Conservation (phyloP, 2,329 filamentous ascomycete species). For the Aspergillus fumigatus region DNA sequence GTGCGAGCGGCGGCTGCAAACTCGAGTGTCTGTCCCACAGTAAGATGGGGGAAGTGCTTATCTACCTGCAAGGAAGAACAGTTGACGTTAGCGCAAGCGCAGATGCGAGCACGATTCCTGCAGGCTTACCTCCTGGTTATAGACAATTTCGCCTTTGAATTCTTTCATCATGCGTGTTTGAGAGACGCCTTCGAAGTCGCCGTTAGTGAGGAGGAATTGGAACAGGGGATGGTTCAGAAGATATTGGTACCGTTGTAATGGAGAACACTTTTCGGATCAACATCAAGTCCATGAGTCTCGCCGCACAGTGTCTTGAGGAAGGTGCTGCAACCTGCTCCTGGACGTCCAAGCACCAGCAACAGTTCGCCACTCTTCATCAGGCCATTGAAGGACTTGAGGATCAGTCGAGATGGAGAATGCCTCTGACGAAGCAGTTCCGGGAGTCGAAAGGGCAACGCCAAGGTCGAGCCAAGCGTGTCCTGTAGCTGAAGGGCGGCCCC, state of each 20-base stretch:
- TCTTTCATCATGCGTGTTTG: conserved; percentile 29
- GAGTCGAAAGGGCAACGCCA: conserved; percentile 16
- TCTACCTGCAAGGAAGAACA: conserved; percentile 47
- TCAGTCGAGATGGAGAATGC: conserved; percentile 55
- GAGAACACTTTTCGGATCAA: conserved; percentile 64
- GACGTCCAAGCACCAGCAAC: conserved; percentile 47
- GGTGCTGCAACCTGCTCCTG: conserved; percentile 61
- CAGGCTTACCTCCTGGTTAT: conserved; percentile 41
- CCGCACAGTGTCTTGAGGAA: conserved; percentile 78
- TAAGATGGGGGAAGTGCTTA: conserved; percentile 60
- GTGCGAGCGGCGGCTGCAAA: conserved; percentile 66
- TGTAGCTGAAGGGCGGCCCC: conserved; percentile 25
- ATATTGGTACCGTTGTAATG: conserved; percentile 65
- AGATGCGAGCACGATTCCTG: not conserved
- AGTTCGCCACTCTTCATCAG: conserved; percentile 50
- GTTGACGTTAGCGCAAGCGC: not conserved
- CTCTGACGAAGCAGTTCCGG: conserved; percentile 18
- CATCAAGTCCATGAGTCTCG: conserved; percentile 70
- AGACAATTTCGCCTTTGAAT: conserved; percentile 36
- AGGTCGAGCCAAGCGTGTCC: conserved; percentile 15
- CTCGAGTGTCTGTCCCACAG: conserved; percentile 70
- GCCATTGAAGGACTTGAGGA: conserved; percentile 56
- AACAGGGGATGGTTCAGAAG: not conserved
- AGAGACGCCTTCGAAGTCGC: conserved; percentile 64
- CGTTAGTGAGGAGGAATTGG: conserved; percentile 46